These are phyloP conservation scores for Malassezia dermatis DNA, from an alignment of 1,284 basidiomycete genomes.

Conservation along the genomic window DNA sequence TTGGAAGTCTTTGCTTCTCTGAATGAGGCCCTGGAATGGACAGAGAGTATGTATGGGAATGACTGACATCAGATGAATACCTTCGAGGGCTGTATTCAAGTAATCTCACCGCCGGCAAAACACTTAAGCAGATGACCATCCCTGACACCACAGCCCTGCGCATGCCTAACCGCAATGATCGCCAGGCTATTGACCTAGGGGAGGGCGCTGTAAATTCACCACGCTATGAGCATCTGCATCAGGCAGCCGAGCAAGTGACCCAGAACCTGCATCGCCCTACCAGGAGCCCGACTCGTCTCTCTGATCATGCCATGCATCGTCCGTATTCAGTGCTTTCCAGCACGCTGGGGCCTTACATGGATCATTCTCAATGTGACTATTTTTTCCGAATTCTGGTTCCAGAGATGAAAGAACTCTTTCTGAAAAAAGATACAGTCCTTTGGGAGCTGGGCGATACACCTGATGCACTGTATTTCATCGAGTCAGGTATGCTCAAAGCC, in stretches of 20 bases:
- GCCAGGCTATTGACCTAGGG: constrained; percentile 48
- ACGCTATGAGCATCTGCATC: constrained; percentile 61
- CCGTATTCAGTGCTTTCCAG: not conserved
- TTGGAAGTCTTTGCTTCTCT: constrained; percentile 68
- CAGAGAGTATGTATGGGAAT: constrained; percentile 15
- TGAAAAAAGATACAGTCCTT: constrained; percentile 58
- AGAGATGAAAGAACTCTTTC: constrained; percentile 61
- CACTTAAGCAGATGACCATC: constrained; percentile 44
- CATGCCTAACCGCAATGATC: constrained; percentile 33
- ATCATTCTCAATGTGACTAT: not conserved
- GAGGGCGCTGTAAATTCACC: constrained; percentile 65
- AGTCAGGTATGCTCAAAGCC: constrained; percentile 42
- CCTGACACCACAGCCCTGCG: constrained; percentile 50
- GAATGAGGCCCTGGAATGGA: constrained; percentile 88
- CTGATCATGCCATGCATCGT: not conserved
- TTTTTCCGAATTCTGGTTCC: constrained; percentile 54
- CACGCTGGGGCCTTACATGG: constrained; percentile 14
- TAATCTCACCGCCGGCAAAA: constrained; percentile 40
- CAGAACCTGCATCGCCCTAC: not conserved
- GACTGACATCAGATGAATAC: constrained; percentile 34
- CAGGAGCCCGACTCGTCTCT: not conserved
- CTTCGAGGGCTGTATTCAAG: constrained; percentile 49
- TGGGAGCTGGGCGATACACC: constrained; percentile 64
- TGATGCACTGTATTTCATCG: constrained; percentile 55
- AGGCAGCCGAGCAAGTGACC: constrained; percentile 55